These are phyloP conservation scores for Striga asiatica DNA, from an alignment of 257 asterid species.

Conservation along the genomic window DNA sequence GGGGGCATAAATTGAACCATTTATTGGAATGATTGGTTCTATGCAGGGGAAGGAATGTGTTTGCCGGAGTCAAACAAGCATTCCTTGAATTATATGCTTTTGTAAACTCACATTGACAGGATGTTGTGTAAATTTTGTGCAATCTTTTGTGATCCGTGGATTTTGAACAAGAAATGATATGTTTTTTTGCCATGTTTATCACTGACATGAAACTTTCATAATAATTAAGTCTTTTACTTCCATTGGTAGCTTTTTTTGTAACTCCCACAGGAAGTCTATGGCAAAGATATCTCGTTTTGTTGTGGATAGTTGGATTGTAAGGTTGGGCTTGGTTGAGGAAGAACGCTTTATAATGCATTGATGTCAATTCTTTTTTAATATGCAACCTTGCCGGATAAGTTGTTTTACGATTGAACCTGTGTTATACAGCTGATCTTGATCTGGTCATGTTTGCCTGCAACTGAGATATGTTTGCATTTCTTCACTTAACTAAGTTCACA, in stretches of 20 bases:
- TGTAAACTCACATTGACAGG: not conserved
- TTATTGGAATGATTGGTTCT: not conserved
- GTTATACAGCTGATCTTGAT: not conserved
- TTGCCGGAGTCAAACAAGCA: not conserved
- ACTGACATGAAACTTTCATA: no score
- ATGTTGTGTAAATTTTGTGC: not conserved
- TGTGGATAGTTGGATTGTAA: not conserved
- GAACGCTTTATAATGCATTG: not conserved
- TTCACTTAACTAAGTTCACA: no score
- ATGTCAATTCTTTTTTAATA: not conserved
- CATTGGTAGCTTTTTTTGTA: no score
- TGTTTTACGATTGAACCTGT: not conserved
- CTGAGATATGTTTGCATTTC: not conserved
- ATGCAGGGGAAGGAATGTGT: not conserved
- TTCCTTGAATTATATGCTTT: not conserved
- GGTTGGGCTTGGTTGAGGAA: not conserved
- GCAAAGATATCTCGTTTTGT: not conserved
- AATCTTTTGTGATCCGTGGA: not conserved
- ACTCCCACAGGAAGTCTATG: not conserved
- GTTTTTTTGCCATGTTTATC: conserved; percentile 1
- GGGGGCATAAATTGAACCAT: no score
- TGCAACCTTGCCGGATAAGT: not conserved
- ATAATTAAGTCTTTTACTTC: no score
- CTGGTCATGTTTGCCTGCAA: not conserved
- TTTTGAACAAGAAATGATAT: not conserved